Conservation (phyloP, 257 asterid genomes). For the Avicennia marina region DNA sequence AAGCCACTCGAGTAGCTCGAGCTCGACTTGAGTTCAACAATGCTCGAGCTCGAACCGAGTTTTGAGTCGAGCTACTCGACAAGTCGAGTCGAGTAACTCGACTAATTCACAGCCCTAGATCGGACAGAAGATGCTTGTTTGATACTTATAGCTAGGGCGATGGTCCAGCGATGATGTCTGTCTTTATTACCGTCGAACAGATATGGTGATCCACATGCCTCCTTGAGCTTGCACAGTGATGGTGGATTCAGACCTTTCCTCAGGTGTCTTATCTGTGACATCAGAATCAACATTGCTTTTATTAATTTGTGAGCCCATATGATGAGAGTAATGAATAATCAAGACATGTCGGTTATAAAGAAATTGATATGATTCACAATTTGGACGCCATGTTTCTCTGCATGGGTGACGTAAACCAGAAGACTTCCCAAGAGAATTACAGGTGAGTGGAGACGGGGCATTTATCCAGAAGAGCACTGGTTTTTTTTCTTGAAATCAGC, state of each 20-base stretch:
- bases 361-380: conserved; percentile 40
- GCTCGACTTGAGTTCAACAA: no score
- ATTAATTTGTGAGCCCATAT: not conserved
- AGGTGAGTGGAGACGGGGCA: conserved; percentile 65
- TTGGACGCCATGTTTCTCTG: conserved; percentile 71
- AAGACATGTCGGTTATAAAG: no score
- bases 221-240: conserved; percentile 43
- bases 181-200: conserved; percentile 43
- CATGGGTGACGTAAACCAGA: conserved; percentile 63
- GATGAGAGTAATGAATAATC: no score
- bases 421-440: conserved; percentile 61
- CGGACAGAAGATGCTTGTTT: no score
- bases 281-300: not conserved
- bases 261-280: conserved; percentile 59
- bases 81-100: no score
- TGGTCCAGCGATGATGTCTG: conserved; percentile 62
- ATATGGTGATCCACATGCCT: conserved; percentile 46
- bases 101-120: no score
- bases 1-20: no score
- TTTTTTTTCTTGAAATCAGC: no score
- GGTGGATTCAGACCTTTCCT: conserved; percentile 71
- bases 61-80: no score
- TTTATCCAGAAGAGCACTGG: conserved; percentile 63
- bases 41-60: no score
- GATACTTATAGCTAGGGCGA: conserved; percentile 69